Evolutionary conservation across 352 stramenopile species (phyloP), one percentile per base, ranked within the genome.

Genomic region (Phytophthora europaea): DNA sequence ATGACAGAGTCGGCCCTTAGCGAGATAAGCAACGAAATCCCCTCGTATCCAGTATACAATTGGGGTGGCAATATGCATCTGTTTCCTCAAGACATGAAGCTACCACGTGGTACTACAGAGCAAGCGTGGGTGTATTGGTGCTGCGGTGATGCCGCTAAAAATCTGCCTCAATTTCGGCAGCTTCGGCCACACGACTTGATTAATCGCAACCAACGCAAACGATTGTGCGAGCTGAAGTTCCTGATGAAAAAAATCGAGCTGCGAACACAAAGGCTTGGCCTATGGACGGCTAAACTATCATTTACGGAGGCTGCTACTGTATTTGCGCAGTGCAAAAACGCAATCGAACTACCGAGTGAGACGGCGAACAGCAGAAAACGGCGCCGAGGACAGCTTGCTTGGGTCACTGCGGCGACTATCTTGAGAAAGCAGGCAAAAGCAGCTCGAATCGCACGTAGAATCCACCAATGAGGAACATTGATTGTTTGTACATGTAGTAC

Each of bases 261-360:
- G n/a, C 2, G n/a, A 58, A 48, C 61, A 4, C 5, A 10, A 20
- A 8, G 1, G 4, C 45, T 72, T 16, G 26, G 56, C 0, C 7
- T 73, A 5, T 4, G 26, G 26, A 31, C 26, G 26, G 3, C 61
- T n/a, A 67, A 20, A 4, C 40, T 40, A 18, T 23, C 16, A 43
- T 47, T 65, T 47, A 18, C 6, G 13, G 55, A 52, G 2, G 61
- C 62, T 60, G 15, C 20, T 2, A 40, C 47, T 15, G 36, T 70
- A 40, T 75, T 75, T 31, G 48, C 72, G 36, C 28, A 67, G 22
- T 68, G 69, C 15, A 67, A 67, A 60, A 13, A 31, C 23, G 62
- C 48, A 3, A 50, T 72, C 7, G 28, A 63, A 2, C 7, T 72
- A 6, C 36, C 50, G 8, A 13, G 1, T 6, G 18, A 55, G 9